Conservation (phyloP, 2,329 filamentous ascomycete species). For the Trichoderma oligosporum region DNA sequence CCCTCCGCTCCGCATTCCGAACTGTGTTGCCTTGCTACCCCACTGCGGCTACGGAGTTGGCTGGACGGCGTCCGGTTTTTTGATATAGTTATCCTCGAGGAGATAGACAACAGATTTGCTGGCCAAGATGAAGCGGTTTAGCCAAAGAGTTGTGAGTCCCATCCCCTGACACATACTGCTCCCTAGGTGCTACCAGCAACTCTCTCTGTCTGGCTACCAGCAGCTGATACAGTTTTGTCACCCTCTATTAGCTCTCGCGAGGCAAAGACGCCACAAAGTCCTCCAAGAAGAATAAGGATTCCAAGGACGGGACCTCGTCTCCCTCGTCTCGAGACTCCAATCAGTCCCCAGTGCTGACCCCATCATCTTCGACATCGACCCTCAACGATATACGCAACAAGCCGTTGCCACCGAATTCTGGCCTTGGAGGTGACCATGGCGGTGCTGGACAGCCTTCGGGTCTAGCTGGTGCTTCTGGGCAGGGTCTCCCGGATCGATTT, state of each 20-base stretch:
- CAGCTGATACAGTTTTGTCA: slow-evolving; percentile 16
- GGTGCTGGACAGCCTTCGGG: slow-evolving; percentile 39
- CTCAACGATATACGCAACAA: slow-evolving; percentile 84
- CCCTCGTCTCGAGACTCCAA: slow-evolving; percentile 60
- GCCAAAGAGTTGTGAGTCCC: slow-evolving; percentile 68
- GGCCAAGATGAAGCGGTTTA: slow-evolving; percentile 89
- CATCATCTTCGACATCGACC: slow-evolving; percentile 83
- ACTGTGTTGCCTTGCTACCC: slow-evolving; percentile 32
- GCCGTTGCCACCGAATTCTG: slow-evolving; percentile 60
- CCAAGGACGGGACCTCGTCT: slow-evolving; percentile 74
- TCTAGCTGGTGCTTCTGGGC: slow-evolving; percentile 37
- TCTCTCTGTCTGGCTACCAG: slow-evolving; percentile 1
- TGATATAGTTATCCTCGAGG: slow-evolving; percentile 15
- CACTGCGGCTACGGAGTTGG: slow-evolving; percentile 24
- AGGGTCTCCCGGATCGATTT: slow-evolving; percentile 42
- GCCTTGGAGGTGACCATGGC: slow-evolving; percentile 42
- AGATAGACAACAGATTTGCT: slow-evolving; percentile 9
- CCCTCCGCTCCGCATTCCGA: slow-evolving; percentile 25
- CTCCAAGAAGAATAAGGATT: slow-evolving; percentile 68
- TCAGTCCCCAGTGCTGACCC: slow-evolving; percentile 66
- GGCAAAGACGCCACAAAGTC: slow-evolving; percentile 85
- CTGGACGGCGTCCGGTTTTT: slow-evolving; percentile 17
- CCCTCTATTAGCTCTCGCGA: slow-evolving; percentile 72
- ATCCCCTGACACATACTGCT: neutral
- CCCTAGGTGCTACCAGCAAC: slow-evolving; percentile 29